A percentile compares a stretch with the other conserved stretches of the same genome.
These are phyloP conservation scores for Peronosclerospora sorghi DNA, from an alignment of 352 stramenopile genomes.

Conservation along the genomic window DNA sequence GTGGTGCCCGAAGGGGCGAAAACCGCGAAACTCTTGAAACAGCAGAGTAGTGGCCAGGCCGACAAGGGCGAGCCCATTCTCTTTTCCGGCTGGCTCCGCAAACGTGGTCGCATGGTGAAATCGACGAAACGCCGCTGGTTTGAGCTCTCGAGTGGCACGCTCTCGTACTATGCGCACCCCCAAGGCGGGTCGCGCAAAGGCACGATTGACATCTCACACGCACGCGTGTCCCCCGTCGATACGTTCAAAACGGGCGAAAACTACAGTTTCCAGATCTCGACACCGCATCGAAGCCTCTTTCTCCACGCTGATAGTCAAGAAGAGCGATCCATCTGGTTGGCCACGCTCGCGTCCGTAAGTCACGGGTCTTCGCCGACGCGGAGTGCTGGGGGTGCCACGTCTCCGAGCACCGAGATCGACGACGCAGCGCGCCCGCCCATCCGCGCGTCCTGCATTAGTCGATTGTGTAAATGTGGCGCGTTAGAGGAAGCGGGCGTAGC, in stretches of 20 bases:
- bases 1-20: slow-evolving; percentile 42
- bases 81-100: slow-evolving; percentile 75
- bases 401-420: slow-evolving; percentile 11
- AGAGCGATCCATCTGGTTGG: slow-evolving; percentile 69
- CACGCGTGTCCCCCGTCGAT: slow-evolving; percentile 50
- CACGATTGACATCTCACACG: slow-evolving; percentile 45
- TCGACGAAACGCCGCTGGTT: slow-evolving; percentile 84
- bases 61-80: slow-evolving; percentile 45
- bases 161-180: slow-evolving; percentile 73
- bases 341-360: slow-evolving; percentile 50
- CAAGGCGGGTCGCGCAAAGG: slow-evolving; percentile 67
- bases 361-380: slow-evolving; percentile 20
- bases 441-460: slow-evolving; percentile 28
- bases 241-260: slow-evolving; percentile 73
- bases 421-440: slow-evolving; percentile 21
- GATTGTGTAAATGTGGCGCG: slow-evolving; percentile 49
- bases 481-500: slow-evolving; percentile 14
- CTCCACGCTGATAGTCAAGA: slow-evolving; percentile 81
- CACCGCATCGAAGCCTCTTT: slow-evolving; percentile 41
- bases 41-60: slow-evolving; percentile 31
- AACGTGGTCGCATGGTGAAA: slow-evolving; percentile 76
- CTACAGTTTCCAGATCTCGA: slow-evolving; percentile 72
- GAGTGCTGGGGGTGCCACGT: slow-evolving; percentile 5
- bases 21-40: slow-evolving; percentile 46
- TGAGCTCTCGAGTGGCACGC: slow-evolving; percentile 50